A percentile compares a stretch with the other conserved stretches of the same genome.
Conservation (phyloP, 805 yeast species). For the Wickerhamomyces kurtzmanii region DNA sequence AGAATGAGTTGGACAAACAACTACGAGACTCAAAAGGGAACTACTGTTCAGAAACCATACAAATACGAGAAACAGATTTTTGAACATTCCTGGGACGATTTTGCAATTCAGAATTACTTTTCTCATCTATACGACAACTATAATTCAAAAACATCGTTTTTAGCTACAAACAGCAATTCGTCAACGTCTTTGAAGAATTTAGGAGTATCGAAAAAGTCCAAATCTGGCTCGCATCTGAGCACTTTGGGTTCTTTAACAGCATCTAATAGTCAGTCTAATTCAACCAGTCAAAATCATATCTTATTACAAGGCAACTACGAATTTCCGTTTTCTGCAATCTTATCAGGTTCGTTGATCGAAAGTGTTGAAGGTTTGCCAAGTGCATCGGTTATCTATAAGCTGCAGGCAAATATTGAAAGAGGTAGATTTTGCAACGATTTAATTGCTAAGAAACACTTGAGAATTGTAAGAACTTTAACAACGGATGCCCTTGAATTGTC, state of each 20-base stretch:
- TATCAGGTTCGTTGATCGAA: conserved; percentile 83
- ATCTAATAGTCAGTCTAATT: conserved; percentile 9
- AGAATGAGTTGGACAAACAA: conserved; percentile 57
- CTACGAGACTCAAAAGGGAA: conserved; percentile 33
- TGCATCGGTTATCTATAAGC: conserved; percentile 58
- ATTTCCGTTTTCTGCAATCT: conserved; percentile 75
- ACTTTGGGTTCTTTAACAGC: conserved; percentile 18
- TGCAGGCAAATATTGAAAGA: conserved; percentile 76
- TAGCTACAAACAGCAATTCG: conserved; percentile 6
- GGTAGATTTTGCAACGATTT: conserved; percentile 66
- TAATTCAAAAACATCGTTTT: conserved; percentile 6
- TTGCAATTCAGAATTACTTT: conserved; percentile 37
- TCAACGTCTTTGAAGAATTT: conserved; percentile 14
- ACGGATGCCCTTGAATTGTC: conserved; percentile 81
- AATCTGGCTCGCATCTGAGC: conserved; percentile 22
- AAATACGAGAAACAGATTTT: conserved; percentile 54
- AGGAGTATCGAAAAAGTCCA: conserved; percentile 14
- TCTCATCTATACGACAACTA: conserved; percentile 17
- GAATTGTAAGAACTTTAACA: conserved; percentile 79
- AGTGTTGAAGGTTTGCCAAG: conserved; percentile 86
- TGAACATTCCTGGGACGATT: conserved; percentile 72
- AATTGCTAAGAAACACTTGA: conserved; percentile 56
- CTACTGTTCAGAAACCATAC: conserved; percentile 31
- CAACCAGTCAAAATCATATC: conserved; percentile 22
- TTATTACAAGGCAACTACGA: conserved; percentile 75